These are phyloP conservation scores for Candida cerambycidarum DNA, from an alignment of 805 yeast genomes.

Conservation along the genomic window DNA sequence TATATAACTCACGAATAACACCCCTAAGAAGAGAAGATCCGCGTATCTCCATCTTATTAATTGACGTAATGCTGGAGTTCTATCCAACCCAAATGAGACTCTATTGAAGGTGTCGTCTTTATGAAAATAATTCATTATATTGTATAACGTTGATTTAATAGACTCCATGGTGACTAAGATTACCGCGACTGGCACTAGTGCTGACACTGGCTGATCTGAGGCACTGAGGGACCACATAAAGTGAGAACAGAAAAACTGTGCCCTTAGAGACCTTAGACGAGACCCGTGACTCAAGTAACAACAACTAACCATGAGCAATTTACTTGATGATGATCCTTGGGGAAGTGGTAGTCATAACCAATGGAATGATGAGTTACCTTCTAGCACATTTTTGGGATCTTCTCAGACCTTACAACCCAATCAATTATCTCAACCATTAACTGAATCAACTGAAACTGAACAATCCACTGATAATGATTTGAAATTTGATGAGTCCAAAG, in stretches of 20 bases:
- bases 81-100: conserved; percentile 26
- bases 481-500: conserved; percentile 16
- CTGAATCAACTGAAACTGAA: neutral
- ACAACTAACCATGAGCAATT: conserved; percentile 4
- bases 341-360: conserved; percentile 26
- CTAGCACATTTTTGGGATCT: conserved; percentile 22
- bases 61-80: conserved; percentile 12
- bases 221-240: no score
- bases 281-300: no score
- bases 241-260: no score
- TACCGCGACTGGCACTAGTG: no score
- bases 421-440: neutral
- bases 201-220: no score
- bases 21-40: conserved; percentile 20
- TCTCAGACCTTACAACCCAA: conserved; percentile 21
- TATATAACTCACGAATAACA: conserved; percentile 23
- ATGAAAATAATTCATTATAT: conserved; percentile 21
- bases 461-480: conserved; percentile 2
- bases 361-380: conserved; percentile 23
- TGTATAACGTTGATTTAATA: conserved; percentile 13
- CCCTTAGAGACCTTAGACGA: no score
- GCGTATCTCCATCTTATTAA: conserved; percentile 28
- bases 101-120: conserved; percentile 24
- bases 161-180: conserved; percentile 13
- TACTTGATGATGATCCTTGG: conserved; percentile 33